Evolutionary conservation across 2,329 filamentous ascomycete species (phyloP).

Genomic region (Eutypa lata): DNA sequence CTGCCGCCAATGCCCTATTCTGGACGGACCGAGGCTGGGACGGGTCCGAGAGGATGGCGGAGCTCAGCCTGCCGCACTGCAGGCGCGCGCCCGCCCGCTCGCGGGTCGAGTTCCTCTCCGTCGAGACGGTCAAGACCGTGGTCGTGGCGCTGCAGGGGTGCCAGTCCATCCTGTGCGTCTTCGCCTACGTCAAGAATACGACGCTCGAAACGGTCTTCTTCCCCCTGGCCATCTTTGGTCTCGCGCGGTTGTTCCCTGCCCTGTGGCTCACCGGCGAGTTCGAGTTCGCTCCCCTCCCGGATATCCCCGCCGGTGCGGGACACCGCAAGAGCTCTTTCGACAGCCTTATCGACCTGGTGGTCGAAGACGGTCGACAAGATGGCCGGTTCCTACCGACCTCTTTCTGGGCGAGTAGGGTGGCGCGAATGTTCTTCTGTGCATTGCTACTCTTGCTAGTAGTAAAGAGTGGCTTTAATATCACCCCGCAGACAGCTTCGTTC

Average conservation of each 20-base stretch:
- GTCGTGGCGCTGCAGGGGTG: slow-evolving; percentile 11
- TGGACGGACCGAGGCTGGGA: slow-evolving; percentile 28
- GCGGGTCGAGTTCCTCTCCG: slow-evolving; percentile 7
- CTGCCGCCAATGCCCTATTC: slow-evolving; percentile 25
- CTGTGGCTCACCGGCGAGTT: slow-evolving; percentile 19
- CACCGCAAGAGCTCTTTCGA: slow-evolving; percentile 1
- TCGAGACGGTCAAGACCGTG: slow-evolving; percentile 11
- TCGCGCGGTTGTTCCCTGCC: slow-evolving; percentile 15
- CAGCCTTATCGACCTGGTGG: slow-evolving; percentile 1
- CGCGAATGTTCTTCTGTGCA: neutral
- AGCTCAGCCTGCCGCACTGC: slow-evolving; percentile 4
- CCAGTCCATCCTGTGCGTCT: slow-evolving; percentile 1
- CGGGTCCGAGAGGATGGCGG: slow-evolving; percentile 20
- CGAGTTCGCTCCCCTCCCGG: neutral
- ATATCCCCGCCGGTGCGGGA: neutral
- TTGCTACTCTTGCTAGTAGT: neutral
- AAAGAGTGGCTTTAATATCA: neutral
- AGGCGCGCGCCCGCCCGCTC: slow-evolving; percentile 3
- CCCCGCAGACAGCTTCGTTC: neutral
- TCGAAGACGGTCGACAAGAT: neutral
- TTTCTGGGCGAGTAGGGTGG: neutral
- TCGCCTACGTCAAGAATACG: neutral
- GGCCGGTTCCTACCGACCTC: neutral
- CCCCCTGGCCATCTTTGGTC: slow-evolving; percentile 13
- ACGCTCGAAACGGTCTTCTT: slow-evolving; percentile 13